Base-by-base conservation (phyloP, 1,284 basidiomycete genomes). In the Earliella scabrosa region DNA sequence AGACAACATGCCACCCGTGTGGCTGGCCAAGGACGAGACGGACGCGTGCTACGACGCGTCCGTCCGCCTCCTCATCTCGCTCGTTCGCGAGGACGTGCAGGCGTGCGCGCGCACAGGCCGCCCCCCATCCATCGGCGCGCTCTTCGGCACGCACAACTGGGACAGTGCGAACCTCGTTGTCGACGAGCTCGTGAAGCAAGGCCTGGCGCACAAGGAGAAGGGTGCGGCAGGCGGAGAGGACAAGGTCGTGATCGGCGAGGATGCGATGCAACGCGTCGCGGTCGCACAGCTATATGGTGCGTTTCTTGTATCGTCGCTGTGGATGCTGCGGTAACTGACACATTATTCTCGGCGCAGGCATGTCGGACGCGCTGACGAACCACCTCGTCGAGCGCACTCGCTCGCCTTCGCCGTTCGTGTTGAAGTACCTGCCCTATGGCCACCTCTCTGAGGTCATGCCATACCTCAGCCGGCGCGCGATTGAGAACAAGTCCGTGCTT, bases 71-170 rank as follows among this genome's bases (percentile, higher is more conserved):
- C 77, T 97, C 20, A 71, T 95, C 10, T 72, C 76, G 16, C 79
- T 82, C 1, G 75, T 96, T 40, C 74, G 77, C 3, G 73, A 72
- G 31, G 81, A 84, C 54, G 68, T 82, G 32, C 60, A 60, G 21
- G 46, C 47, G 18, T 51, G 50, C 14, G 34, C 38, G 49, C 34
- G 24, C 35, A 27, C 56, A 40, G 50, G 59, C 52, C 9, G 52
- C 43, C 6, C 63, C 0, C 82, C 83, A 1, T 73, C 74, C 2
- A 73, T 95, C 11, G 88, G 83, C 3, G 85, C 92, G 26, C 72
- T 95, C 3, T 95, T 96, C 63, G 95, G 91, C 1, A 93, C 94
- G 21, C 95, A 97, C 68, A 97, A 97, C 67, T 82, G 85, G 78
- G 74, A 77, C 18, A 90, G 87, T 50, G 84, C 82, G 55, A 74